These are phyloP conservation scores for Westerdykella sp. DNA, from an alignment of 2,329 filamentous ascomycete species.

Conservation along the genomic window DNA sequence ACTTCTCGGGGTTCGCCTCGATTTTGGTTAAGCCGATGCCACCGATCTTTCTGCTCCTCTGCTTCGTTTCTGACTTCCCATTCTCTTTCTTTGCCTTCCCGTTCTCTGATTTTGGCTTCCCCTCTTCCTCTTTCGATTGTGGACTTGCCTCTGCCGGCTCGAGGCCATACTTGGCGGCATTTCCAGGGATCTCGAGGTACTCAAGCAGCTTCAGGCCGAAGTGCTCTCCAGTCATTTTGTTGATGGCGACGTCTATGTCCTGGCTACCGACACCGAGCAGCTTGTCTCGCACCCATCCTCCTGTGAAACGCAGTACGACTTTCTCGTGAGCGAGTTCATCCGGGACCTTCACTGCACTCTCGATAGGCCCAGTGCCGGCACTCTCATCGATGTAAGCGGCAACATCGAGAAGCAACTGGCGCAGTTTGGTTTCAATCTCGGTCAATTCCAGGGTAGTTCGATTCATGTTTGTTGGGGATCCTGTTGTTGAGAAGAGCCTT, in stretches of 20 bases:
- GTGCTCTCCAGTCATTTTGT: constrained; percentile 72
- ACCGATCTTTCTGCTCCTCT: constrained; percentile 51
- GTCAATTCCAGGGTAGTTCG: constrained; percentile 53
- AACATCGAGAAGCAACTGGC: constrained; percentile 74
- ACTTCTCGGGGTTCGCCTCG: constrained; percentile 88
- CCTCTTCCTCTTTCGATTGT: constrained; percentile 16
- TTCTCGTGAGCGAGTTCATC: constrained; percentile 42
- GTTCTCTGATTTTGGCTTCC: constrained; percentile 10
- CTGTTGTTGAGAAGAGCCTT: constrained; percentile 26
- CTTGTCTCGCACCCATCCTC: constrained; percentile 84
- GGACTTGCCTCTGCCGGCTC: constrained; percentile 29
- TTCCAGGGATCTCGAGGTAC: constrained; percentile 58
- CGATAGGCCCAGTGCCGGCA: constrained; percentile 19
- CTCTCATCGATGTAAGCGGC: constrained; percentile 58
- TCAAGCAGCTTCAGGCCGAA: constrained; percentile 66
- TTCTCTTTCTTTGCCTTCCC: constrained; percentile 12
- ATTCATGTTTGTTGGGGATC: constrained; percentile 9
- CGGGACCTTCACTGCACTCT: constrained; percentile 37
- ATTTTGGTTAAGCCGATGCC: constrained; percentile 75
- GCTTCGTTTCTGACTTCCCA: constrained; percentile 36
- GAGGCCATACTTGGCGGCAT: constrained; percentile 55
- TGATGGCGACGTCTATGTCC: constrained; percentile 82
- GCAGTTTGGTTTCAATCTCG: constrained; percentile 64
- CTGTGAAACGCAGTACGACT: constrained; percentile 66
- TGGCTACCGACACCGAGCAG: constrained; percentile 65